phyloP scores from a whole-genome alignment of 352 stramenopile genomes.

The Phytopythium helicoides region DNA sequence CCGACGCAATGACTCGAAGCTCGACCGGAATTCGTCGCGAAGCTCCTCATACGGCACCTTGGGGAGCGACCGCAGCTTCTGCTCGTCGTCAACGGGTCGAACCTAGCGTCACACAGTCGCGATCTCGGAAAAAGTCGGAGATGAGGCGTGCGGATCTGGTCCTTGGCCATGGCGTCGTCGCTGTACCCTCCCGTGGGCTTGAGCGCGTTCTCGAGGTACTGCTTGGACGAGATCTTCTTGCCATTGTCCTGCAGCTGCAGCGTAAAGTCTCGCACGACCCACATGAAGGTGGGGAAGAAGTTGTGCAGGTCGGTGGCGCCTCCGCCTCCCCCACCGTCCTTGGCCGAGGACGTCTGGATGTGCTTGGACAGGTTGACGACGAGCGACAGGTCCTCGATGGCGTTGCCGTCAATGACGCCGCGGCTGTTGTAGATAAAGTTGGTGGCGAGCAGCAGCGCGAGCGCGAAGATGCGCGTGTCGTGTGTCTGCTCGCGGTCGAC shows the following conservation, averaged over 20 bases:
- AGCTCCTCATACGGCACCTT: slow-evolving; percentile 74
- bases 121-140: slow-evolving; percentile 79
- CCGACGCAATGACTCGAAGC: slow-evolving; percentile 68
- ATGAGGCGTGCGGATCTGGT: slow-evolving; percentile 83
- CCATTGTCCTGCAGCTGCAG: slow-evolving; percentile 84
- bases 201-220: slow-evolving; percentile 89
- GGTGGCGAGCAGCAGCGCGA: slow-evolving; percentile 82
- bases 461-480: slow-evolving; percentile 89
- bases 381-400: slow-evolving; percentile 89
- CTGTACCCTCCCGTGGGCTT: slow-evolving; percentile 77
- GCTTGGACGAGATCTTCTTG: slow-evolving; percentile 83
- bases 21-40: slow-evolving; percentile 73
- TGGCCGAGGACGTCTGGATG: slow-evolving; percentile 72
- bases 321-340: slow-evolving; percentile 13
- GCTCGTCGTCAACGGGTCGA: slow-evolving; percentile 83
- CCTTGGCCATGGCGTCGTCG: slow-evolving; percentile 68
- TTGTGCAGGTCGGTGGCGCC: slow-evolving; percentile 54
- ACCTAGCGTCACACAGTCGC: slow-evolving; percentile 91
- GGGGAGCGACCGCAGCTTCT: slow-evolving; percentile 69
- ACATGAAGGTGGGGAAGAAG: slow-evolving; percentile 88
- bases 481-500: slow-evolving; percentile 84
- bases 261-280: slow-evolving; percentile 90
- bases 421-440: slow-evolving; percentile 92
- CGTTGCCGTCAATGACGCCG: slow-evolving; percentile 87
- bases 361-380: slow-evolving; percentile 91